phyloP scores from a whole-genome alignment of 2,329 filamentous ascomycete genomes.

The Lasiodiplodia citricola region DNA sequence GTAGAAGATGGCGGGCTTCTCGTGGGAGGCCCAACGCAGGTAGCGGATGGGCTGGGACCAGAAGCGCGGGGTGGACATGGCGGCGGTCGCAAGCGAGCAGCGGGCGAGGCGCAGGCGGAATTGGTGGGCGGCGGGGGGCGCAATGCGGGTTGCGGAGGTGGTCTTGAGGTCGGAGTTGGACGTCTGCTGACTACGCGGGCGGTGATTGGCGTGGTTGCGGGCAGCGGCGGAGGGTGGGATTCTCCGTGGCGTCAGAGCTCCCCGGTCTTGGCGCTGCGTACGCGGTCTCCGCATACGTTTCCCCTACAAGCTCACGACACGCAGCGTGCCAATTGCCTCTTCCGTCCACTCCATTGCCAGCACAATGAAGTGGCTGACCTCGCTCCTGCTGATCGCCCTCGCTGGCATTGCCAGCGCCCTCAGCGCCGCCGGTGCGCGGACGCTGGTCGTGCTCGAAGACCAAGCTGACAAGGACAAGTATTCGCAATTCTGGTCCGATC shows the following conservation, averaged over 20 bases:
- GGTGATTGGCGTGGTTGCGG: conserved; percentile 14
- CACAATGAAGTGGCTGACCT: conserved; percentile 77
- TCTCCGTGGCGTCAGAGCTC: conserved; percentile 26
- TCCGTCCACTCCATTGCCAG: conserved; percentile 30
- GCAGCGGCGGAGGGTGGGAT: conserved; percentile 24
- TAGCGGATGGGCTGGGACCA: conserved; percentile 84
- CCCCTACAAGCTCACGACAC: conserved; percentile 35
- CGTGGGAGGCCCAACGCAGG: conserved; percentile 83
- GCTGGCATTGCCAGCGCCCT: conserved; percentile 72
- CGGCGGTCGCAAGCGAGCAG: conserved; percentile 33
- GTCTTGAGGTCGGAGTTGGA: not conserved
- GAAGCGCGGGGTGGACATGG: conserved; percentile 78
- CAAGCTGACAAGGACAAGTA: conserved; percentile 80
- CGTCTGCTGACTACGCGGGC: conserved; percentile 18
- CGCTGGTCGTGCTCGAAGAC: conserved; percentile 88
- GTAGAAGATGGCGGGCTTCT: conserved; percentile 92
- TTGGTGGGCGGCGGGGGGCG: conserved; percentile 2
- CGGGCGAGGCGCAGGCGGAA: not conserved
- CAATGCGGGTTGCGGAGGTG: not conserved
- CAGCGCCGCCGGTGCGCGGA: conserved; percentile 77
- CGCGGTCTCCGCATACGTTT: conserved; percentile 41
- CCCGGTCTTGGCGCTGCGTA: conserved; percentile 38
- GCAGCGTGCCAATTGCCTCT: conserved; percentile 29
- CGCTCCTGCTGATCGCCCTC: conserved; percentile 71
- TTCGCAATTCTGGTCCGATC: conserved; percentile 77